Evolutionary conservation across 129 eudicot species (phyloP).

Genomic region (Tagetes patula): DNA sequence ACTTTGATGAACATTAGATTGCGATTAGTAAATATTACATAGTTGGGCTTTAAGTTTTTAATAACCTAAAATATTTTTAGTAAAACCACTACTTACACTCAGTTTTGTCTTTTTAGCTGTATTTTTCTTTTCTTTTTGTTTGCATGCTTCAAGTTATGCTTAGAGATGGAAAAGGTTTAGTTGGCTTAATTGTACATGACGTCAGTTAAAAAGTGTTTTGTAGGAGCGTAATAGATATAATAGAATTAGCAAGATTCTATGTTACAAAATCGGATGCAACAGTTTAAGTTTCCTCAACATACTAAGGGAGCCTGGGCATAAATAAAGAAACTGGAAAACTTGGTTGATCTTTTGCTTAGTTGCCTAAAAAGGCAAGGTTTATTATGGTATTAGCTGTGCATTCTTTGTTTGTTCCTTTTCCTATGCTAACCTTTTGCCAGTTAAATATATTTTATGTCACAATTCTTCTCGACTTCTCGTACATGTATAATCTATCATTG

Average conservation of each 20-base stretch:
- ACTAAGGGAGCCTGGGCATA: too few species aligned
- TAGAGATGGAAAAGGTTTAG: constrained; percentile 9
- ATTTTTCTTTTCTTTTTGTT: not conserved
- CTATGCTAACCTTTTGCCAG: not conserved
- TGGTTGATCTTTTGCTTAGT: not conserved
- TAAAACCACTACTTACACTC: not conserved
- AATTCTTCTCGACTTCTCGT: not conserved
- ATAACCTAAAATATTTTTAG: not conserved
- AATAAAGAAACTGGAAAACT: not conserved
- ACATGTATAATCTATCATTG: not conserved
- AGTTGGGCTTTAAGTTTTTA: constrained; percentile 16
- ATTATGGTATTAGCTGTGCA: constrained; percentile 4
- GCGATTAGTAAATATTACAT: constrained; percentile 7
- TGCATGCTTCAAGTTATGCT: not conserved
- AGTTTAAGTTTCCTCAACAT: not conserved
- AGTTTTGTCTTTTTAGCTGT: not conserved
- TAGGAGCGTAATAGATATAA: constrained; percentile 6
- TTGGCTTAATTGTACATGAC: constrained; percentile 4
- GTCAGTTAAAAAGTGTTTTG: constrained; percentile 1
- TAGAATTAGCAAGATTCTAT: constrained; percentile 1
- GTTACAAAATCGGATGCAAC: not conserved
- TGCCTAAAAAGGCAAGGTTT: not conserved
- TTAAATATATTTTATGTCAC: not conserved
- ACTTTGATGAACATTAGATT: not conserved
- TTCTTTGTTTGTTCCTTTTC: not conserved